Percentiles rank a stretch among this genome's conserved stretches.
Conservation (phyloP, 768 basidiomycete species). For the Macrocybe gigantea region DNA sequence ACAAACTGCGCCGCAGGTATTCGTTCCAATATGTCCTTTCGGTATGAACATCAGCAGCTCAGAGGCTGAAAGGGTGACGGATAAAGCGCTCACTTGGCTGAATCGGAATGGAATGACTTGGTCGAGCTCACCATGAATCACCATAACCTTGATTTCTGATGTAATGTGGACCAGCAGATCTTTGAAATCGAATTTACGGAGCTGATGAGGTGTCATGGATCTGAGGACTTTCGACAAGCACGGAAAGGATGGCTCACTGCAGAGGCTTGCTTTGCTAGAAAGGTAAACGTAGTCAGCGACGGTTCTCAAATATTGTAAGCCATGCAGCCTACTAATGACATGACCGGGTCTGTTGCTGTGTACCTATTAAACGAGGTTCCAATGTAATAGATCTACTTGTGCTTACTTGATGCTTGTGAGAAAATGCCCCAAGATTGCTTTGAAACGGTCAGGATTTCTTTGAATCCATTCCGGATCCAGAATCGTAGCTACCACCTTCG, state of each 20-base stretch:
- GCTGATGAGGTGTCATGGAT: slow-evolving; percentile 8
- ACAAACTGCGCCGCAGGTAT: slow-evolving; percentile 26
- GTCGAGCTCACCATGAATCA: slow-evolving; percentile 36
- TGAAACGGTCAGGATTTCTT: slow-evolving; percentile 16
- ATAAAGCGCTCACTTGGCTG: slow-evolving; percentile 17
- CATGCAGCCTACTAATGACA: slow-evolving; percentile 16
- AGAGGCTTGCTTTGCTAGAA: slow-evolving; percentile 18
- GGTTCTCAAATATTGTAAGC: background rate
- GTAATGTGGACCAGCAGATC: slow-evolving; percentile 22
- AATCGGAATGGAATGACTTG: slow-evolving; percentile 26
- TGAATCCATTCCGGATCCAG: slow-evolving; percentile 24
- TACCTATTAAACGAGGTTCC: background rate
- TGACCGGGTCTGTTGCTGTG: slow-evolving; percentile 18
- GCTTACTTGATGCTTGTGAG: slow-evolving; percentile 12
- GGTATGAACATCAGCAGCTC: background rate
- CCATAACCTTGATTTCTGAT: slow-evolving; percentile 24
- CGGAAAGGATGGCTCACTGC: slow-evolving; percentile 16
- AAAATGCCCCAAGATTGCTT: slow-evolving; percentile 15
- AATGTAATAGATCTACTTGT: background rate
- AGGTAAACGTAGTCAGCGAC: no score
- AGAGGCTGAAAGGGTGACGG: background rate
- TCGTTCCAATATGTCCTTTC: slow-evolving; percentile 21
- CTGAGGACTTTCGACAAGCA: background rate
- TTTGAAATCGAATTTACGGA: slow-evolving; percentile 25
- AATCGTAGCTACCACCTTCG: slow-evolving; percentile 15